phyloP scores from a whole-genome alignment of 73 alveolate genomes.

The Paraurostyla sp. region DNA sequence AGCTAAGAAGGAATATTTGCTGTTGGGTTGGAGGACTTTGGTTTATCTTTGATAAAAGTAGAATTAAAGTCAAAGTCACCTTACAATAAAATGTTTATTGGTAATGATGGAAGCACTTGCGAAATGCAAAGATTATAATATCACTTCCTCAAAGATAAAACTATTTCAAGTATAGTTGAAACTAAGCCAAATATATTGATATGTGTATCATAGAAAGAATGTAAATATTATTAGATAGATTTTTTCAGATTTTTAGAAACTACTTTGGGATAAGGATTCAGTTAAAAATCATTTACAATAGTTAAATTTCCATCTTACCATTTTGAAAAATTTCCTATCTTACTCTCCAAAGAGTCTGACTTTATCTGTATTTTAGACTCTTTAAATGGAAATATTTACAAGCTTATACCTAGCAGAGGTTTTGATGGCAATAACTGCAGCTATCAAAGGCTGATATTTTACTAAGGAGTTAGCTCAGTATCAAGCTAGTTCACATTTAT shows the following conservation, averaged over 20 bases:
- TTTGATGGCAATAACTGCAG: not conserved
- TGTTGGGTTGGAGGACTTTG: not conserved
- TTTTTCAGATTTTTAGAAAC: conserved; percentile 9
- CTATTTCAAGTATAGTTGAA: not conserved
- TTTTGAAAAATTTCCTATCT: not conserved
- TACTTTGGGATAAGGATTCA: not conserved
- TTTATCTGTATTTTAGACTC: not conserved
- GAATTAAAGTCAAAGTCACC: not conserved
- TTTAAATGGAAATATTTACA: not conserved
- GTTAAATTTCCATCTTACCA: not conserved
- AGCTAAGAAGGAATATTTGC: not conserved
- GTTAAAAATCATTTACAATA: not conserved
- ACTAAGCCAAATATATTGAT: not conserved
- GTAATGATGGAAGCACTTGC: not conserved
- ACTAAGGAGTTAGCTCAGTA: not conserved
- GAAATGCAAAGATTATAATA: not conserved
- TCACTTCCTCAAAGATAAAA: not conserved
- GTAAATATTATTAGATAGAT: not conserved
- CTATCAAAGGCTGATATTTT: not conserved
- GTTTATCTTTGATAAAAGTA: not conserved
- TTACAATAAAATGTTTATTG: not conserved
- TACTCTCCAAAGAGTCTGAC: not conserved
- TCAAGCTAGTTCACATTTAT: not conserved
- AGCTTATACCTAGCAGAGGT: not conserved
- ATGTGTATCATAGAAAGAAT: not conserved